Evolutionary conservation across 2,329 filamentous ascomycete genomes (phyloP).

Genomic region (Colletotrichum limetticola): DNA sequence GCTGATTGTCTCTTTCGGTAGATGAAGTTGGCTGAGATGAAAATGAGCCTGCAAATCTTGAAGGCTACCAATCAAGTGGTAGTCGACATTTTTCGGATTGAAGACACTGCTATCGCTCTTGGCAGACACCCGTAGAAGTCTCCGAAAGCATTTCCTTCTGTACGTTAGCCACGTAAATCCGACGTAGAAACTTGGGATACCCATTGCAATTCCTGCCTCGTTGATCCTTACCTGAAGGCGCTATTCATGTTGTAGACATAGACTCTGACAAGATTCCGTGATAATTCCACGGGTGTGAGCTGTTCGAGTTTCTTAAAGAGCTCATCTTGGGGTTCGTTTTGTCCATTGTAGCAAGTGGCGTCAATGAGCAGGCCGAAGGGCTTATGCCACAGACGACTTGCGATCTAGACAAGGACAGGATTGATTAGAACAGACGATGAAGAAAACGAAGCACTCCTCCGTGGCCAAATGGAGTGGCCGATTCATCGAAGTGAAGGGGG

Average conservation of each 20-base stretch:
- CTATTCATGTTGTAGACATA: slow-evolving; percentile 82
- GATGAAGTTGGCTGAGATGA: slow-evolving; percentile 71
- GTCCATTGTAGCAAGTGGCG: slow-evolving; percentile 76
- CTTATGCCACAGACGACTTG: slow-evolving; percentile 75
- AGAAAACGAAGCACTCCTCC: neutral
- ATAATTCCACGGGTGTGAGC: slow-evolving; percentile 70
- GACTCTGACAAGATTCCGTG: slow-evolving; percentile 67
- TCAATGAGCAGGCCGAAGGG: slow-evolving; percentile 76
- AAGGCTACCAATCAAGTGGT: slow-evolving; percentile 72
- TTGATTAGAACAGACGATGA: neutral
- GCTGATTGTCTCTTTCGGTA: slow-evolving; percentile 77
- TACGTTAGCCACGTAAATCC: neutral
- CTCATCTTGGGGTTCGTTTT: slow-evolving; percentile 73
- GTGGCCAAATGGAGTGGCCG: neutral
- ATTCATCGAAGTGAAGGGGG: neutral
- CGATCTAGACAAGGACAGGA: slow-evolving; percentile 59
- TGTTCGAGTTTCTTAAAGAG: slow-evolving; percentile 72
- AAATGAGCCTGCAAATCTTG: slow-evolving; percentile 75
- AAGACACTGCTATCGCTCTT: slow-evolving; percentile 70
- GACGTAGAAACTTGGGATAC: neutral
- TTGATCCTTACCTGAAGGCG: slow-evolving; percentile 64
- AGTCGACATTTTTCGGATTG: slow-evolving; percentile 75
- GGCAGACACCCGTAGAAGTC: slow-evolving; percentile 69
- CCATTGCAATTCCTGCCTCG: slow-evolving; percentile 13
- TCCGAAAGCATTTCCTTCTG: slow-evolving; percentile 70